A percentile compares a stretch with the other conserved stretches of the same genome.
These are phyloP conservation scores for Botryococcus braunii DNA, from an alignment of 163 green algal species.

Conservation along the genomic window DNA sequence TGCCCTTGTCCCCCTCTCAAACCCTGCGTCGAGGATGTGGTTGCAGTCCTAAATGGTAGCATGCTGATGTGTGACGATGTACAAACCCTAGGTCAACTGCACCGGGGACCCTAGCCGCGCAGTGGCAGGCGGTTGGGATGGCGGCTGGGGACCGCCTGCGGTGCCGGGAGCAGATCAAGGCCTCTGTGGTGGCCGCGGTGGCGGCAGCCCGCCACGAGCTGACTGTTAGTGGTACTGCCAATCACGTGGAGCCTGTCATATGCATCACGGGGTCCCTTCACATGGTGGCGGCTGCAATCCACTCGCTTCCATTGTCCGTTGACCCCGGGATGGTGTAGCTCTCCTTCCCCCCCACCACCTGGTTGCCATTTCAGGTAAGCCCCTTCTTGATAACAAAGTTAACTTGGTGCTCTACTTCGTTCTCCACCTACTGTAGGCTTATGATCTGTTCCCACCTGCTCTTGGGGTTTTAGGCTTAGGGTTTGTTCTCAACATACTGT, in stretches of 20 bases:
- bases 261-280: slow-evolving; percentile 61
- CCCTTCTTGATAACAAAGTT: too few relatives aligned
- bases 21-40: background rate
- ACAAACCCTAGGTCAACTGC: slow-evolving; percentile 32
- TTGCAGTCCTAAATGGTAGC: background rate
- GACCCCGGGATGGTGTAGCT: too few relatives aligned
- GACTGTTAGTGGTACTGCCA: background rate
- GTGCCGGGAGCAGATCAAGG: slow-evolving; percentile 25
- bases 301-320: too few relatives aligned
- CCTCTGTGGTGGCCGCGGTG: slow-evolving; percentile 20
- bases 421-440: too few relatives aligned
- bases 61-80: background rate
- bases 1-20: background rate
- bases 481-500: too few relatives aligned
- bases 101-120: slow-evolving; percentile 54
- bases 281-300: too few relatives aligned
- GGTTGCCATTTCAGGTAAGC: too few relatives aligned
- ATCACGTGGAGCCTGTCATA: slow-evolving; percentile 40
- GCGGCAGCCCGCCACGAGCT: background rate
- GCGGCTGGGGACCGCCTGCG: slow-evolving; percentile 3
- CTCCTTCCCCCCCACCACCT: too few relatives aligned
- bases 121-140: slow-evolving; percentile 66
- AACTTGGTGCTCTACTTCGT: too few relatives aligned
- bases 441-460: too few relatives aligned
- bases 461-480: too few relatives aligned